Base-by-base conservation (phyloP, 2,329 filamentous ascomycete species). In the Cladosporium sp. region DNA sequence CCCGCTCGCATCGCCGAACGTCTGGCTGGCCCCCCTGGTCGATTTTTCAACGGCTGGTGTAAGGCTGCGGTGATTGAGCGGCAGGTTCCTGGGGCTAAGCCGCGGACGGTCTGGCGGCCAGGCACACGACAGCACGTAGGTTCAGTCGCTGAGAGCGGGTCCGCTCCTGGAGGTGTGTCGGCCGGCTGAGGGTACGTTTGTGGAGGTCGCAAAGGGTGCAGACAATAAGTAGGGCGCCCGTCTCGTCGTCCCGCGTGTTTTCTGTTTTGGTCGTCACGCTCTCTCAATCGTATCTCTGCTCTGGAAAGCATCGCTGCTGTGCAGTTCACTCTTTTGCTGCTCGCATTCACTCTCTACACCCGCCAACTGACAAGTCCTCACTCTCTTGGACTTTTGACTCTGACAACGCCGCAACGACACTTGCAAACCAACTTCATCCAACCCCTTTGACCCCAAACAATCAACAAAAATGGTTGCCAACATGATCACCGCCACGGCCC, bases 291-390 rank as follows among this genome's bases (percentile, higher is more conserved):
- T 56, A 53, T 57, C 54, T 52, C 46, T 56, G 60, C 63, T 65
- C 59, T 60, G 60, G 61, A 60, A 63, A 62, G 59, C 60, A 53
- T 58, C 58, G 48, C 64, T 66, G 65, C 65, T 65, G 64, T 61
- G 64, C 65, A 63, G 65, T 67, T 60, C 62, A 63, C 60, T 64
- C 62, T 58, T 56, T 64, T 61, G 51, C 59, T 60, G 60, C 58
- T 43, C 52, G 51, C 57, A 59, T 55, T 57, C 61, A 62, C 56
- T 64, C 63, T 57, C 61, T 63, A 43, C 42, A 50, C 45, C 32
- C 28, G 49, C 16, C 41, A 52, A 60, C 19, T 54, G 56, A 51
- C 49, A 55, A 59, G 56, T 57, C 52, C 44, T 58, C 61, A 59
- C 54, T 62, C 59, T 58, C 55, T 64, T 55, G 58, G 45, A 52